Base-by-base conservation (phyloP, 2,329 filamentous ascomycete genomes). In the Penicillium sumatraense region DNA sequence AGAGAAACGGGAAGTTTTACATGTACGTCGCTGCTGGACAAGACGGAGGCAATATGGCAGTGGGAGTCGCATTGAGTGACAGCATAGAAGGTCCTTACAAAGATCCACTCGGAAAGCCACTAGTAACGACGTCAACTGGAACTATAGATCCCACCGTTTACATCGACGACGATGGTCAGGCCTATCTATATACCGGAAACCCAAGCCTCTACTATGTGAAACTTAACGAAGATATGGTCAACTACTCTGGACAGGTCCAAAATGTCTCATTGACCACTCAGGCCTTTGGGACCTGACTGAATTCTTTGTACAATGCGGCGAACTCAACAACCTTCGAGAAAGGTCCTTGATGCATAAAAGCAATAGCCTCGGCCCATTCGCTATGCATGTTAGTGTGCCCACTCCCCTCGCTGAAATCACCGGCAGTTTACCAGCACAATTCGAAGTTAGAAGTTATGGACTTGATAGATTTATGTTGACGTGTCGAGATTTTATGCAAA, bases 181-280 rank as follows among this genome's bases (percentile, higher is more conserved):
- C 74, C 0, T 78, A 77, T 65, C 61, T 78, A 53, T 78, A 76
- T 65, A 77, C 74, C 64, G 75, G 75, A 23, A 75, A 75, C 35
- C 71, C 75, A 23, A 58, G 65, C 21, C 64, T 75, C 33, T 72
- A 63, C 57, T 77, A 77, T 50, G 72, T 77, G 31, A 73, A 68
- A 58, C 57, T 78, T 13, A 78, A 77, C 61, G 56, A 63, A 9
- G 75, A 78, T 62, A 78, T 78, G 75, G 62, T 73, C 10, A 75
- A 71, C 2, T 73, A 71, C 58, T 27, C 13, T 3, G 47, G 47
- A 14, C 5, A 14, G 13, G 9, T 35, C 11, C 13, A 2, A 6
- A 5, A 35, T 14, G 31, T 35, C 31, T 6, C 13, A 14, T 14
- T 35, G 5, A 16, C 2, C 6, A 14, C n/a, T 35, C 11, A 35